Percentiles rank a stretch among this genome's conserved stretches.
Conservation (phyloP, 2,329 filamentous ascomycete species). For the Penicillium sp. region DNA sequence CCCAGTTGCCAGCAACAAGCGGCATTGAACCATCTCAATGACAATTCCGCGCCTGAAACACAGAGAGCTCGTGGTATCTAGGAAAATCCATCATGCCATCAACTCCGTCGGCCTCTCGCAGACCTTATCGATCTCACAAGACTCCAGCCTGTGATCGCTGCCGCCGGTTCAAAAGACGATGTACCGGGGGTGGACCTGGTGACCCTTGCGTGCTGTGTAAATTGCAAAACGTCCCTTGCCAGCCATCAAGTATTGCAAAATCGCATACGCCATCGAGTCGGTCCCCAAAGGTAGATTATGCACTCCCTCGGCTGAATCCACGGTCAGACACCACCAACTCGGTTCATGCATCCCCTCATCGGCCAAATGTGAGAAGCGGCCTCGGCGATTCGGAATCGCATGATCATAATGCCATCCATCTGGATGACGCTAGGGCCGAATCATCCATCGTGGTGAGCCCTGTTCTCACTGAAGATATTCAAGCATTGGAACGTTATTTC, state of each 20-base stretch:
- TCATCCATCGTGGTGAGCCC: conserved; percentile 6
- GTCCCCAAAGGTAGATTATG: not conserved
- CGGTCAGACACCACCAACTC: not conserved
- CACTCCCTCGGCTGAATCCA: not conserved
- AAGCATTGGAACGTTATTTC: conserved; percentile 4
- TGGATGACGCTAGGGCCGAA: not conserved
- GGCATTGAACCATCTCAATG: not conserved
- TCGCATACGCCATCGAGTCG: not conserved
- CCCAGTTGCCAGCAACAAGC: not conserved
- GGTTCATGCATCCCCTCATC: not conserved
- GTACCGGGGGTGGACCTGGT: not conserved
- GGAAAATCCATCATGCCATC: not conserved
- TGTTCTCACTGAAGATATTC: conserved; percentile 1
- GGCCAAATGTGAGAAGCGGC: not conserved
- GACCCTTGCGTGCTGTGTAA: conserved; percentile 7
- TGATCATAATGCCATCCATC: conserved; percentile 5
- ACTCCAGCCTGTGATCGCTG: conserved; percentile 7
- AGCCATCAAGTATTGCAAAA: conserved; percentile 1
- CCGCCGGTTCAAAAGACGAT: conserved; percentile 5
- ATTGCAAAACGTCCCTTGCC: conserved; percentile 6
- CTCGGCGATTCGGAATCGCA: conserved; percentile 1
- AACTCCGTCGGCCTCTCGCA: not conserved
- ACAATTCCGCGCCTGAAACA: not conserved
- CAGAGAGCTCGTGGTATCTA: no score
- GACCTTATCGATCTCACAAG: conserved; percentile 6